Conservation (phyloP, 1,284 basidiomycete species). For the Crucibulum cyathiforme region DNA sequence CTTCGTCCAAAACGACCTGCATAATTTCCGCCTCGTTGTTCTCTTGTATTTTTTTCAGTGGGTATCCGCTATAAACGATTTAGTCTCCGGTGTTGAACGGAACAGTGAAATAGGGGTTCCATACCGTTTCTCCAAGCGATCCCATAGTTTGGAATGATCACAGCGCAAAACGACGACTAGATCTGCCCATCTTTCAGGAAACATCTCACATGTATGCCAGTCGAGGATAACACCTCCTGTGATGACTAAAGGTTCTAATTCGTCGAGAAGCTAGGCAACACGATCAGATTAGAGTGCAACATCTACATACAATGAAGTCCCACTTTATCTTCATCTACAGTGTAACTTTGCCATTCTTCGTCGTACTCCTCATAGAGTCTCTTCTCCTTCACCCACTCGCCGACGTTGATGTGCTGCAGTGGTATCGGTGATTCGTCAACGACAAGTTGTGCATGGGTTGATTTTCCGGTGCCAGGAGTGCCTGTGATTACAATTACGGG, state of each 20-base stretch:
- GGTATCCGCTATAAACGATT: slow-evolving; percentile 70
- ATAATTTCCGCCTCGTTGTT: slow-evolving; percentile 99
- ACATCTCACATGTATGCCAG: slow-evolving; percentile 96
- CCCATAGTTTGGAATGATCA: slow-evolving; percentile 90
- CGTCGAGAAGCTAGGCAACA: slow-evolving; percentile 75
- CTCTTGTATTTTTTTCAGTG: slow-evolving; percentile 94
- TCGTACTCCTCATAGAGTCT: slow-evolving; percentile 87
- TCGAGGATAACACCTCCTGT: slow-evolving; percentile 89
- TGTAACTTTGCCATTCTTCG: slow-evolving; percentile 94
- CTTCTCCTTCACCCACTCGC: slow-evolving; percentile 87
- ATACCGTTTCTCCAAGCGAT: slow-evolving; percentile 90
- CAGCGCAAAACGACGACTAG: slow-evolving; percentile 95
- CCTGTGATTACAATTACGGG: slow-evolving; percentile 96
- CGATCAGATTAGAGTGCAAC: slow-evolving; percentile 4
- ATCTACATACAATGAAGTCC: slow-evolving; percentile 2
- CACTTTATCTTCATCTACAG: slow-evolving; percentile 95
- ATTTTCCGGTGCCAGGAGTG: slow-evolving; percentile 88
- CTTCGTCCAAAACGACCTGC: slow-evolving; percentile 91
- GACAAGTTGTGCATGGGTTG: slow-evolving; percentile 87
- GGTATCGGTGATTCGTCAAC: slow-evolving; percentile 70
- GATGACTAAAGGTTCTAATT: slow-evolving; percentile 76
- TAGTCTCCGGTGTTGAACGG: slow-evolving; percentile 3
- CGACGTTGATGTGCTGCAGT: slow-evolving; percentile 86
- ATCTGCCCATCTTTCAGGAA: slow-evolving; percentile 97
- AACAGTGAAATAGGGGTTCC: slow-evolving; percentile 28